Base-by-base conservation (phyloP, 176 grass and related monocot species). In the Musa acuminata region DNA sequence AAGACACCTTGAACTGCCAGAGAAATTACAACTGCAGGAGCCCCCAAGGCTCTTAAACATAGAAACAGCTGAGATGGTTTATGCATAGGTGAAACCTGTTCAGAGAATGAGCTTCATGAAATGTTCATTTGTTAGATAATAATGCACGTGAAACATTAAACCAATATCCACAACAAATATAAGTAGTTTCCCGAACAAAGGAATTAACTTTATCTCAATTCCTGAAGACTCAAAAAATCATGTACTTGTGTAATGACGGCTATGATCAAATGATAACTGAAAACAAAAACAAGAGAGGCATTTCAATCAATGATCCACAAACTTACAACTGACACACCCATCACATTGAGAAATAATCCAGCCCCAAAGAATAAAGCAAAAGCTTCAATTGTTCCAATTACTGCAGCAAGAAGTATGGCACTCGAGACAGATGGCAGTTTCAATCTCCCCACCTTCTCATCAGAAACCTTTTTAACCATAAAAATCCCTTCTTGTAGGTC, bases 1-100 rank as follows among this genome's bases (percentile, higher is more conserved):
- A 90, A 90, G 58, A 86, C 84, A 72, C 84, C 87, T 81, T 90
- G 87, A 75, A 86, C 77, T 35, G 87, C 87, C 78, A 90, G 83
- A 72, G 84, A 77, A 81, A 90, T 57, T 55, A 90, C 88, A 75
- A 90, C 84, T 25, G 88, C 88, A 86, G 88, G 88, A 75, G 88
- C 88, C 25, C 84, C 88, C 24, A 90, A 64, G 51, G 88, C 81
- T 81, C 88, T 90, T 78, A 90, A 83, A 75, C 71, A 79, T 58
- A 90, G 88, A 86, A 90, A 87, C 55, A 80, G 13, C 75, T 75
- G 54, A 60, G 84, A 77, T 71, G 78, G 84, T 72, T 75, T 49
- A 57, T 24, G 54, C 88, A 90, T 87, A 24, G 84, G 65, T 78
- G 88, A 90, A 60, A 24, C 81, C 84, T 87, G 81, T 54, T 24